Conservation (phyloP, 805 yeast genomes). For the Zygoascus biomembranicola region DNA sequence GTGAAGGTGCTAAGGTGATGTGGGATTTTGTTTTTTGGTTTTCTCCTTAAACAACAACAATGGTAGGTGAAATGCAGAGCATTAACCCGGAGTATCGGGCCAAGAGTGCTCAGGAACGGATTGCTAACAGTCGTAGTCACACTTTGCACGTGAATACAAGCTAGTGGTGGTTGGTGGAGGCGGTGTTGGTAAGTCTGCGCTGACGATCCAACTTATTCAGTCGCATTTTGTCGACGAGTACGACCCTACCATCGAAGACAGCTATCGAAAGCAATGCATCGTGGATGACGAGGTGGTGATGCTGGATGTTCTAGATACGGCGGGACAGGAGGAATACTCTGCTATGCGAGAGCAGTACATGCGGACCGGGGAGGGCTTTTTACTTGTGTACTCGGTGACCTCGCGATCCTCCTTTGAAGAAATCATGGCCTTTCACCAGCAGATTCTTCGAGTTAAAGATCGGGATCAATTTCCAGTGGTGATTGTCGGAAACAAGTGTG, state of each 20-base stretch:
- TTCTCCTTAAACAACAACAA: background rate
- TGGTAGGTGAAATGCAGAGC: background rate
- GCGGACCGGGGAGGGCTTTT: slow-evolving; percentile 93
- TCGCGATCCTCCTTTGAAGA: slow-evolving; percentile 81
- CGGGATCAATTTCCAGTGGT: slow-evolving; percentile 61
- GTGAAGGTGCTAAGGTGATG: background rate
- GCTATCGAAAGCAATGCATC: slow-evolving; percentile 69
- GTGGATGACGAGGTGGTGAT: slow-evolving; percentile 73
- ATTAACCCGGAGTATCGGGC: background rate
- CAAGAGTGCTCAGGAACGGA: background rate
- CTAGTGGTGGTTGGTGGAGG: slow-evolving; percentile 98
- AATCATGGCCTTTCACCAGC: slow-evolving; percentile 68
- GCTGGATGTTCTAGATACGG: slow-evolving; percentile 89
- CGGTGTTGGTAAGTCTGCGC: slow-evolving; percentile 96
- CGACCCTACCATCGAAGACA: slow-evolving; percentile 90
- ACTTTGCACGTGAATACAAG: slow-evolving; percentile 57
- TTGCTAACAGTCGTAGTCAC: background rate
- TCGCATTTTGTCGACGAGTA: slow-evolving; percentile 94
- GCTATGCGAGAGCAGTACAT: slow-evolving; percentile 92
- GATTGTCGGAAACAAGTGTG: slow-evolving; percentile 83
- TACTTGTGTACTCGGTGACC: slow-evolving; percentile 78
- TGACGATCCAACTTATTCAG: slow-evolving; percentile 91
- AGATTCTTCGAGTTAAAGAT: slow-evolving; percentile 59
- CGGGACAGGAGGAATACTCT: slow-evolving; percentile 95
- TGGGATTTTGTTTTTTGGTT: background rate